These are phyloP conservation scores for Neonectria magnoliae DNA, from an alignment of 2,329 filamentous ascomycete genomes.

Conservation along the genomic window DNA sequence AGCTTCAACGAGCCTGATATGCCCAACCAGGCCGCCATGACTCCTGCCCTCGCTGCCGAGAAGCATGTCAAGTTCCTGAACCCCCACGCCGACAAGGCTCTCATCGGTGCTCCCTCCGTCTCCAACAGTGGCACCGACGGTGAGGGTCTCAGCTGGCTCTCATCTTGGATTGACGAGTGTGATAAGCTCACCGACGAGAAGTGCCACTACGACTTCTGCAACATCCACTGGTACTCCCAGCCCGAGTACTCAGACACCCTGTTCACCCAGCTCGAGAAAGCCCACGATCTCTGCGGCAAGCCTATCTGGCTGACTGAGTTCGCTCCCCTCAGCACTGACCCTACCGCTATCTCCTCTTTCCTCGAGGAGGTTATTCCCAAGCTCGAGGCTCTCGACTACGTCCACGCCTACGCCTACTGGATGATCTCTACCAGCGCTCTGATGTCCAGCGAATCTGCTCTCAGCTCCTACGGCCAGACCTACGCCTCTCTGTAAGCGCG, in stretches of 20 bases:
- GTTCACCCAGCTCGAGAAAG: conserved; percentile 62
- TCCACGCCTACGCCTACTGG: conserved; percentile 68
- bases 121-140: conserved; percentile 64
- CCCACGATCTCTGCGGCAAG: conserved; percentile 57
- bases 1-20: conserved; percentile 80
- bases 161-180: conserved; percentile 63
- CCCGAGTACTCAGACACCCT: conserved; percentile 60
- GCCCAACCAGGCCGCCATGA: conserved; percentile 66
- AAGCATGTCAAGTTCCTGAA: conserved; percentile 65
- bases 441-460: conserved; percentile 50
- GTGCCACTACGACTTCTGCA: conserved; percentile 69
- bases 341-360: conserved; percentile 57
- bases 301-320: conserved; percentile 74
- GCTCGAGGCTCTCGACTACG: conserved; percentile 61
- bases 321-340: conserved; percentile 58
- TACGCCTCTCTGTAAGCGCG: conserved; percentile 55
- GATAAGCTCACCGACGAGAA: conserved; percentile 42
- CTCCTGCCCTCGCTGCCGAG: conserved; percentile 60
- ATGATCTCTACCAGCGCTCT: conserved; percentile 57
- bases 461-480: conserved; percentile 59
- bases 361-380: conserved; percentile 58
- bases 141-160: conserved; percentile 68
- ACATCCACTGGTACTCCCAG: conserved; percentile 71
- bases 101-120: conserved; percentile 68
- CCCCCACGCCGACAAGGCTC: conserved; percentile 61